A percentile compares a stretch with the other conserved stretches of the same genome.
Evolutionary conservation across 2,329 filamentous ascomycete species (phyloP).

Genomic region (Trichoderma brevicompactum): DNA sequence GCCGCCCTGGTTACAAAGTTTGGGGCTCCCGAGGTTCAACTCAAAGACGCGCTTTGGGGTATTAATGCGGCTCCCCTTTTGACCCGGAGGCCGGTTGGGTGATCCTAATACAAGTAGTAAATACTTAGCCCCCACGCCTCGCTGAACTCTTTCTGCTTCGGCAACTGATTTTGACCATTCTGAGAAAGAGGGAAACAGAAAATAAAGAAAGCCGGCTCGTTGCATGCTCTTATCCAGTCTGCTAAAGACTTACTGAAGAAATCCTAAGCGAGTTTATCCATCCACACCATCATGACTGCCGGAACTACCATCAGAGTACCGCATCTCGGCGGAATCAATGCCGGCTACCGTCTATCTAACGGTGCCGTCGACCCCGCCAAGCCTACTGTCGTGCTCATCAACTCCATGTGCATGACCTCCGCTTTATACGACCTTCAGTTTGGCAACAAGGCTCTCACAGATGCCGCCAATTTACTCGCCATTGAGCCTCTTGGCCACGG

Average conservation of each 20-base stretch:
- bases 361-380: constrained; percentile 53
- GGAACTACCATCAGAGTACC: constrained; percentile 51
- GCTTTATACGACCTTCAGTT: constrained; percentile 53
- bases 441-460: constrained; percentile 45
- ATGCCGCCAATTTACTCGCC: constrained; percentile 53
- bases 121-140: constrained; percentile 22
- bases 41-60: constrained; percentile 16
- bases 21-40: constrained; percentile 18
- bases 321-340: constrained; percentile 53
- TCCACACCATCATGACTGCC: constrained; percentile 41
- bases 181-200: background rate
- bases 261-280: background rate
- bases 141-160: background rate
- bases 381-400: constrained; percentile 56
- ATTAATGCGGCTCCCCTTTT: constrained; percentile 7
- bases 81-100: background rate
- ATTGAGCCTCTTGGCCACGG: constrained; percentile 60
- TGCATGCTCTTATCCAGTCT: background rate
- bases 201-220: background rate
- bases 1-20: constrained; percentile 13
- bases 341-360: constrained; percentile 50
- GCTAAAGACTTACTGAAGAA: background rate
- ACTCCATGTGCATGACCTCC: constrained; percentile 56
- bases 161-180: background rate
- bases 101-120: constrained; percentile 12